phyloP scores from a whole-genome alignment of 345 rosid species.

The Durio zibethinus region DNA sequence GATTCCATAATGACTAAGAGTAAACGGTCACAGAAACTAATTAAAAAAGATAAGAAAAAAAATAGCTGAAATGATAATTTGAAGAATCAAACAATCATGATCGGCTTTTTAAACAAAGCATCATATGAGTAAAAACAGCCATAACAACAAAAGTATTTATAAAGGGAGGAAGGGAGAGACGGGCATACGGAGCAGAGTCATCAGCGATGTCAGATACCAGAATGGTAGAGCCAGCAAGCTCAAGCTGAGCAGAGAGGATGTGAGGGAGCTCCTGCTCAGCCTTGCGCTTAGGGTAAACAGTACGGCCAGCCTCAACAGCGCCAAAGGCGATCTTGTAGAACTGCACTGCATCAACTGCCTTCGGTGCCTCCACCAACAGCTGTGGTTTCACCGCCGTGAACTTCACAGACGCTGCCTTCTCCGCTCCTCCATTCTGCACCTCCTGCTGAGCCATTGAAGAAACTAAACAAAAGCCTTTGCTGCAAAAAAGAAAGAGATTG shows the following conservation, averaged over 20 bases:
- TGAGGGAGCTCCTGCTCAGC: slow-evolving; percentile 90
- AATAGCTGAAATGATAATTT: not conserved
- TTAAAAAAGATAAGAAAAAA: too few species aligned
- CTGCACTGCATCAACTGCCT: slow-evolving; percentile 67
- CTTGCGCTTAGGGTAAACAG: slow-evolving; percentile 77
- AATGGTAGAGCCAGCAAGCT: slow-evolving; percentile 56
- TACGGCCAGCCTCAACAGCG: slow-evolving; percentile 61
- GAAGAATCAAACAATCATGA: not conserved
- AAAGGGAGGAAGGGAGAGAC: not conserved
- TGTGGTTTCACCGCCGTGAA: slow-evolving; percentile 64
- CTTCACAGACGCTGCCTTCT: slow-evolving; percentile 40
- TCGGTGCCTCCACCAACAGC: slow-evolving; percentile 76
- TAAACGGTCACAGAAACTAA: not conserved
- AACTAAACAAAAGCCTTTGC: not conserved
- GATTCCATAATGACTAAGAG: not conserved
- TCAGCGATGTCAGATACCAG: slow-evolving; percentile 53
- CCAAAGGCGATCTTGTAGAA: slow-evolving; percentile 84
- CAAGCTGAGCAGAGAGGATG: slow-evolving; percentile 63
- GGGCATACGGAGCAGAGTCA: slow-evolving; percentile 38
- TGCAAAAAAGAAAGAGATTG: too few species aligned
- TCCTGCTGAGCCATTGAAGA: slow-evolving; percentile 53
- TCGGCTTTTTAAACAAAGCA: not conserved
- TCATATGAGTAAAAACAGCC: not conserved
- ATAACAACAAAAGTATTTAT: not conserved
- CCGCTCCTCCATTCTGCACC: slow-evolving; percentile 51